Conservation (phyloP, 331 rosid genomes). For the Prunus yedoensis region DNA sequence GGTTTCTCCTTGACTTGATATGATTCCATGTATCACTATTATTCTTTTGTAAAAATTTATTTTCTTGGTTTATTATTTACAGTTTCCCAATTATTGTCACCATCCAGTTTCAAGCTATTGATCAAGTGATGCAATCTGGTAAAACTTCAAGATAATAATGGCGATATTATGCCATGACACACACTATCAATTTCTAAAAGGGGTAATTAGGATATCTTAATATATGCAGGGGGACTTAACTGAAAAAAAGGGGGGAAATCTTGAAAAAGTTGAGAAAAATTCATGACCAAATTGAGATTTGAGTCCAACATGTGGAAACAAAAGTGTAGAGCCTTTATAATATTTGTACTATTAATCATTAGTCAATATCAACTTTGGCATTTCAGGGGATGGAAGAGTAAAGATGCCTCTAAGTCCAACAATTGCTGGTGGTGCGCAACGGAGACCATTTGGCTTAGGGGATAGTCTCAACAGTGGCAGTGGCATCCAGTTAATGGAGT, state of each 20-base stretch:
- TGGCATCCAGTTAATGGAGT: slow-evolving; percentile 71
- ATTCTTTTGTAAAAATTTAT: background rate
- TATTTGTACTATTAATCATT: background rate
- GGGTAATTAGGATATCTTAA: background rate
- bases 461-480: slow-evolving; percentile 45
- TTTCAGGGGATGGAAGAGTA: slow-evolving; percentile 79
- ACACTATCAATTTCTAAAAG: background rate
- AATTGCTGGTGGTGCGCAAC: slow-evolving; percentile 48
- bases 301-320: background rate
- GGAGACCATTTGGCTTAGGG: slow-evolving; percentile 58
- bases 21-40: background rate
- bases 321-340: background rate
- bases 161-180: background rate
- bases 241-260: background rate
- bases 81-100: background rate
- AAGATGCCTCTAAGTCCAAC: slow-evolving; percentile 96
- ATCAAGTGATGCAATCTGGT: background rate
- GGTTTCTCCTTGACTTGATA: background rate
- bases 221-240: background rate
- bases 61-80: background rate
- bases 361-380: background rate
- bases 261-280: background rate
- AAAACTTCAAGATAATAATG: background rate
- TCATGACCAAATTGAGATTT: background rate
- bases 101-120: background rate